A percentile compares a stretch with the other conserved stretches of the same genome.
These are phyloP conservation scores for Mortierella sp. DNA, from an alignment of 371 early-diverging fungal species.

Conservation along the genomic window DNA sequence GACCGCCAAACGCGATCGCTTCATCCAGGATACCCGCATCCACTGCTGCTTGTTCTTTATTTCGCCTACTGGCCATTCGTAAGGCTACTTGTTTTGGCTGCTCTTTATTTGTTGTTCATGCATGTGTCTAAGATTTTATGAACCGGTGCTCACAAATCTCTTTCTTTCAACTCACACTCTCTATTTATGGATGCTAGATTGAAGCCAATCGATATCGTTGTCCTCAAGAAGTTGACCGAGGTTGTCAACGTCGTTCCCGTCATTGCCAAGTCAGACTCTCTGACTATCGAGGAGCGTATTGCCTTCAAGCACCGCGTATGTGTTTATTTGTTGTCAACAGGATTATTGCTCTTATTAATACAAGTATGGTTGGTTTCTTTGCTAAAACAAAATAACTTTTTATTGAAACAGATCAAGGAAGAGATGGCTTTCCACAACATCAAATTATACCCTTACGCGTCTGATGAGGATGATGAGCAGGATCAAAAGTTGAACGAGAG, in stretches of 20 bases:
- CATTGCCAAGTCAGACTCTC: slow-evolving; percentile 90
- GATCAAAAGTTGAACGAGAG: slow-evolving; percentile 80
- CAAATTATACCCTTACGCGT: slow-evolving; percentile 87
- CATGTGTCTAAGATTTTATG: background rate
- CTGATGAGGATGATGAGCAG: slow-evolving; percentile 85
- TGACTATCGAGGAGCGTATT: slow-evolving; percentile 82
- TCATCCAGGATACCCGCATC: slow-evolving; percentile 87
- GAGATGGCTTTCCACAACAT: slow-evolving; percentile 95
- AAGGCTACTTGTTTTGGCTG: slow-evolving; percentile 32
- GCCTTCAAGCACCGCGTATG: slow-evolving; percentile 80
- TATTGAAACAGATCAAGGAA: slow-evolving; percentile 76
- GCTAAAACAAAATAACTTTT: slow-evolving; percentile 6
- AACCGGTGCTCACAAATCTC: slow-evolving; percentile 21
- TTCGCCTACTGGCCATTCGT: slow-evolving; percentile 81
- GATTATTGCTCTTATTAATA: background rate
- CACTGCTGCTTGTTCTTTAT: slow-evolving; percentile 88
- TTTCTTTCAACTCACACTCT: slow-evolving; percentile 4
- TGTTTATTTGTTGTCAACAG: background rate
- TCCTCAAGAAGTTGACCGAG: slow-evolving; percentile 78
- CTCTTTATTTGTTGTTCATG: slow-evolving; percentile 21
- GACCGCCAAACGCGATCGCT: slow-evolving; percentile 86
- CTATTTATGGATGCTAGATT: slow-evolving; percentile 60
- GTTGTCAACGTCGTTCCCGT: slow-evolving; percentile 87
- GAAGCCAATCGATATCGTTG: slow-evolving; percentile 84
- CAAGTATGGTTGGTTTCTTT: too few relatives aligned